Conservation (phyloP, 2,329 filamentous ascomycete genomes). For the Alternaria panax region DNA sequence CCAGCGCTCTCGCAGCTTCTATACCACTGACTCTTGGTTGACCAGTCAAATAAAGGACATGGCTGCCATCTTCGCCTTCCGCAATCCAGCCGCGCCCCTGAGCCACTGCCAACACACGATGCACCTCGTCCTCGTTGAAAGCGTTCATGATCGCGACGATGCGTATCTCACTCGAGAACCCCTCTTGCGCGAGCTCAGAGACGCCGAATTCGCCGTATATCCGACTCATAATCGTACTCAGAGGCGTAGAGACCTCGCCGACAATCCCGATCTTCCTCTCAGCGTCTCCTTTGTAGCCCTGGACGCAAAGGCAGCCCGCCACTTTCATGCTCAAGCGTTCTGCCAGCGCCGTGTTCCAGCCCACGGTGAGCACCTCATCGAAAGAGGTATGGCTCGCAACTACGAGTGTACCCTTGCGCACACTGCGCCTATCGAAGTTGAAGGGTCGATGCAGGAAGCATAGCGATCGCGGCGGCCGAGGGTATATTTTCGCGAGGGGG, state of each 20-base stretch:
- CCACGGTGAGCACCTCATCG: constrained; percentile 50
- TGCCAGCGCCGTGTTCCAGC: constrained; percentile 48
- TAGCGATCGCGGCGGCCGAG: constrained; percentile 35
- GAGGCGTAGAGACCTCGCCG: constrained; percentile 24
- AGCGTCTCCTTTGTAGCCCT: constrained; percentile 51
- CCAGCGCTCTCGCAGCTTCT: constrained; percentile 39
- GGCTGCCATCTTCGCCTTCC: constrained; percentile 28
- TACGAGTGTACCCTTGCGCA: constrained; percentile 39
- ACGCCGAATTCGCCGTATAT: constrained; percentile 40
- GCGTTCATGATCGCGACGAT: constrained; percentile 53
- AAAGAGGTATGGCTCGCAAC: constrained; percentile 49
- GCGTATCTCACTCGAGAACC: constrained; percentile 31
- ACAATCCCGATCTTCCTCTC: constrained; percentile 50
- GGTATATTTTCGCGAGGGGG: not conserved
- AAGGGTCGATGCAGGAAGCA: constrained; percentile 47
- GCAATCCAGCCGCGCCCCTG: constrained; percentile 34
- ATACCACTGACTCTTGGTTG: constrained; percentile 46
- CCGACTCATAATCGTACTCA: constrained; percentile 21
- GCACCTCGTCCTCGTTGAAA: constrained; percentile 48
- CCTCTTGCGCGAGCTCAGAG: constrained; percentile 35
- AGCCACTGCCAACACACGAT: constrained; percentile 43
- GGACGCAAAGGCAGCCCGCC: constrained; percentile 39
- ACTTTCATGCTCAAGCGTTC: constrained; percentile 41
- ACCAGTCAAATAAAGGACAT: constrained; percentile 51
- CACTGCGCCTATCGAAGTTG: constrained; percentile 36